Base-by-base conservation (phyloP, 352 stramenopile genomes). In the Plasmopara viticola region DNA sequence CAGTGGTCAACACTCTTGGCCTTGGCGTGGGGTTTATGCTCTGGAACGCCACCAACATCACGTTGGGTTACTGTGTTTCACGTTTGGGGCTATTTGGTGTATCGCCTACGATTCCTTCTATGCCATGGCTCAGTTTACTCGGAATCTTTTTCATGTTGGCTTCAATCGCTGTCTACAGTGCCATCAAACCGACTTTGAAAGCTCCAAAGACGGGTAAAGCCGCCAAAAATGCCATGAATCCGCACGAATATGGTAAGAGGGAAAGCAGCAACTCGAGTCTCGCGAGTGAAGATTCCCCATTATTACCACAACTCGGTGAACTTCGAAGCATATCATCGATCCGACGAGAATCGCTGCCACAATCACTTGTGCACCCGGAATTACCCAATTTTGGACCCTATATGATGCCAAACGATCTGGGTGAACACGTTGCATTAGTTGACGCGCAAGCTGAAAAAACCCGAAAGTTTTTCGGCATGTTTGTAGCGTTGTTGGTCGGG, bases 1-100 rank as follows among this genome's bases (percentile, higher is more conserved):
- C 82, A 9, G 82, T 93, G 38, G 82, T 93, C 62, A 93, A 93
- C 52, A 87, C 70, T 6, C 68, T 93, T 9, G 82, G 82, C 0
- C 61, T 93, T 0, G 82, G 82, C 6, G 64, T 93, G 29, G 82
- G 82, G 53, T 93, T 93, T 48, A 90, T 90, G 79, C 67, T 93
- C 45, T 93, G 82, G 82, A 93, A 93, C 61, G 79, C 74, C 38
- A 87, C 80, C 42, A 93, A 90, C 62, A 87, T 93, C 61, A 73
- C 77, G 14, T 69, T 90, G 50, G 82, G 79, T 30, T 93, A 90
- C 60, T 73, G 83, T 39, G 77, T 93, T 43, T 89, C 80, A 15
- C 70, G 82, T 9, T 71, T 83, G 6, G 82, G 82, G 5, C 68
- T 92, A 9, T 78, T 92, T 53, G 82, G 82, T 13, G 70, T 92